Evolutionary conservation across 1,139 yeast species (phyloP), one percentile per base, ranked within the genome.

Genomic region (Lizanozyma gosingica): DNA sequence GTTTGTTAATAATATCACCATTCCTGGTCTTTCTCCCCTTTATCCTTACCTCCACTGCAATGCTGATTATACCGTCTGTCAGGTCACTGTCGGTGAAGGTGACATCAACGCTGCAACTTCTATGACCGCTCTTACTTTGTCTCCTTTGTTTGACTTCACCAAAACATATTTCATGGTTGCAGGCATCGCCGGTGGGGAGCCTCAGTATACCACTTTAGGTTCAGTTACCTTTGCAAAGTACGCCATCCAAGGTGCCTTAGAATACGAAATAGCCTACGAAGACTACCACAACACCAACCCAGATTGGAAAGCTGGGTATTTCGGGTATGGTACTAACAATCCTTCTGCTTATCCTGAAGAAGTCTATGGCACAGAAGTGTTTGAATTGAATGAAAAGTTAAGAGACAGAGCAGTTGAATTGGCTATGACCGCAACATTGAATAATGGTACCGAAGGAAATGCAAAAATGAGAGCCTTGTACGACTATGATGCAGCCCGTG

Each of bases 161-260:
- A 68, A 72, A 50, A 77, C 84, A 34, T 79, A 78, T 60, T 79
- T 77, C 65, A 52, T 79, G 49, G 62, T 78, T 46, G 80, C 81
- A 35, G 86, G 86, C 53, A 80, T 79, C 53, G 84, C 79, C 16
- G 85, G 85, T 44, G 78, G 80, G 45, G 73, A 74, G 45, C 85
- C 85, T 17, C 45, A 56, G 15, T 54, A 49, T 36, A 71, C 65
- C 38, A 57, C 72, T 11, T 47, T 67, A 16, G 85, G 84, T 33
- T 71, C 80, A 17, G 84, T 73, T 36, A 72, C 82, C 1, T 77
- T 77, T 52, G 73, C 83, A 36, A 74, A 72, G 49, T 80, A 66
- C 54, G 81, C 84, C 6, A 73, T 80, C 38, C 83, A 78, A 53
- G 82, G 75, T 40, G 82, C 71, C 16, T 65, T 78, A 44, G 80